These are phyloP conservation scores for Lyophyllum shimeji DNA, from an alignment of 768 basidiomycete species.

Conservation along the genomic window DNA sequence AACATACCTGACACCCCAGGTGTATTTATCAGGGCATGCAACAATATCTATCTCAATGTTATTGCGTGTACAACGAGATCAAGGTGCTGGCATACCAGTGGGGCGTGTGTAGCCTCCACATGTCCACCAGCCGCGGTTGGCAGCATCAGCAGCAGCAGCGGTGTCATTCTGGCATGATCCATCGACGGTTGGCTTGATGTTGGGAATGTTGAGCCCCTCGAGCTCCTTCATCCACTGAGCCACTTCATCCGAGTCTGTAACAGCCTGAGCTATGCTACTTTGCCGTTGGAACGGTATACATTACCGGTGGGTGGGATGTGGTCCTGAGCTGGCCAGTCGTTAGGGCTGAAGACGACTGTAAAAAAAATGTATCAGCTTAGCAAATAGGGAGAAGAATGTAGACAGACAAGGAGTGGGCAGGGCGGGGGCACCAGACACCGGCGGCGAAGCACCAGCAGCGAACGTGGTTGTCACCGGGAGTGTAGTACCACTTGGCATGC, in stretches of 20 bases:
- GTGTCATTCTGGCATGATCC: conserved; percentile 70
- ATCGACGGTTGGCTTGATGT: conserved; percentile 58
- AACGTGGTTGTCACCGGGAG: conserved; percentile 53
- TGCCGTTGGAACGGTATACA: conserved; percentile 13
- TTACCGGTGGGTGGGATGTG: conserved; percentile 57
- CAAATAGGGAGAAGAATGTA: conserved; percentile 2
- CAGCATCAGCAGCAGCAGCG: conserved; percentile 51
- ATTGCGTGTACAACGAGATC: background rate
- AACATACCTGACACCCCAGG: conserved; percentile 70
- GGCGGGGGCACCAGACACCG: conserved; percentile 62
- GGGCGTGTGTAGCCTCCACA: conserved; percentile 70
- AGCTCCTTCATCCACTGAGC: conserved; percentile 75
- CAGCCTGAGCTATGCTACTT: background rate
- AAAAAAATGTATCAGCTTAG: background rate
- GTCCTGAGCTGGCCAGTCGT: conserved; percentile 66
- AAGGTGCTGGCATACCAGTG: conserved; percentile 32
- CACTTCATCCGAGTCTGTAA: conserved; percentile 60
- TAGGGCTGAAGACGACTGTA: conserved; percentile 26
- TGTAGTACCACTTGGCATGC: conserved; percentile 57
- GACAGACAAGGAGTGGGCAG: conserved; percentile 65
- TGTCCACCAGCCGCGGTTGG: conserved; percentile 87
- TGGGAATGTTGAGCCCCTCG: conserved; percentile 67
- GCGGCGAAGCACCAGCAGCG: conserved; percentile 57
- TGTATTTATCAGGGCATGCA: conserved; percentile 63
- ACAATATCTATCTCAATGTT: conserved; percentile 48